Conservation (phyloP, 139 green algal genomes). For the Coccomyxa sp. region DNA sequence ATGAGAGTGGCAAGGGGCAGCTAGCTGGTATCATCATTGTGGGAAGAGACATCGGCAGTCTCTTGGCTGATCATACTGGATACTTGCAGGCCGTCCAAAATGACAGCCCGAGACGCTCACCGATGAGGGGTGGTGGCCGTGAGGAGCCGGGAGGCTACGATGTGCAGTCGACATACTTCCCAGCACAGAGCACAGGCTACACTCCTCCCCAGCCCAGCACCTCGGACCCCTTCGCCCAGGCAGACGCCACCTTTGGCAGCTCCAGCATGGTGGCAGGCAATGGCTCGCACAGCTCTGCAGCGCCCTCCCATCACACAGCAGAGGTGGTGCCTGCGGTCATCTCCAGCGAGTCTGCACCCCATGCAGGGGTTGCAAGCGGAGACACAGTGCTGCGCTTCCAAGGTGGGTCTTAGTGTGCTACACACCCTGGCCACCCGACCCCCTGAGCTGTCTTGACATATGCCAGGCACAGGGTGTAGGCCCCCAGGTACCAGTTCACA, state of each 20-base stretch:
- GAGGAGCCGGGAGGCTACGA: conserved; percentile 6
- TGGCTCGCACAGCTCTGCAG: not conserved
- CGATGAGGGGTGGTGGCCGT: not conserved
- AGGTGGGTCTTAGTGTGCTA: not conserved
- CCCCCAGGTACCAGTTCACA: too few relatives aligned
- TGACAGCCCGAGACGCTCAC: not conserved
- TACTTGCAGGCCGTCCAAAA: not conserved
- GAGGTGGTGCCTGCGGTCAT: conserved; percentile 9
- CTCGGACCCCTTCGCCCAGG: not conserved
- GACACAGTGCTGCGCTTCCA: conserved; percentile 15
- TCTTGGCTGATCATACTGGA: too few relatives aligned
- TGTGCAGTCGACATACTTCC: conserved; percentile 23
- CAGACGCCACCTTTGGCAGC: not conserved
- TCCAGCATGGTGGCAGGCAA: not conserved
- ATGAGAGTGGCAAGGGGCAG: too few relatives aligned
- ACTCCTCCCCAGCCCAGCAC: conserved; percentile 9
- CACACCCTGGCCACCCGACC: not conserved
- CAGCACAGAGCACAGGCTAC: conserved; percentile 4
- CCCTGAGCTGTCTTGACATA: not conserved
- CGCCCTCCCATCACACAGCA: not conserved
- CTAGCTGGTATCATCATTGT: not conserved
- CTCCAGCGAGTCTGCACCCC: conserved; percentile 1
- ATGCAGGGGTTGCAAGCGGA: conserved; percentile 2
- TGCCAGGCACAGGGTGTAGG: too few relatives aligned
- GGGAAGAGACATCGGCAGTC: too few relatives aligned